Percentiles rank a stretch among this genome's conserved stretches.
Evolutionary conservation across 768 basidiomycete genomes (phyloP).

Genomic region (Suillus subluteus): DNA sequence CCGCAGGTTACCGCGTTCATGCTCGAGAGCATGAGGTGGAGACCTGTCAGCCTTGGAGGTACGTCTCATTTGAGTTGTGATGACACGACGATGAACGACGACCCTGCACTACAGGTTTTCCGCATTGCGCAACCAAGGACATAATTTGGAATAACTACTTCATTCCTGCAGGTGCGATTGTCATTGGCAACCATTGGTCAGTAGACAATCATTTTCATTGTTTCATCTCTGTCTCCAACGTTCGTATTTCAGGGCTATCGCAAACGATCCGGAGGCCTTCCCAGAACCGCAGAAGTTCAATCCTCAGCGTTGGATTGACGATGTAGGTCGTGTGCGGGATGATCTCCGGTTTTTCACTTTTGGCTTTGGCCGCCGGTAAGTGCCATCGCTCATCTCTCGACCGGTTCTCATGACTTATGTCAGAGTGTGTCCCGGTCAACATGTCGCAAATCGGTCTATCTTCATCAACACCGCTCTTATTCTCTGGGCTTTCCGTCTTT

Average conservation of each 20-base stretch:
- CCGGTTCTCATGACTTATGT: neutral
- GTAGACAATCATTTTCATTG: slow-evolving; percentile 5
- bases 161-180: slow-evolving; percentile 44
- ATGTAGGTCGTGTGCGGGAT: slow-evolving; percentile 27
- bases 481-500: slow-evolving; percentile 64
- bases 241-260: slow-evolving; percentile 39
- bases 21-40: slow-evolving; percentile 41
- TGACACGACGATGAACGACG: neutral
- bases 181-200: slow-evolving; percentile 44
- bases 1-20: slow-evolving; percentile 41
- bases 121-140: slow-evolving; percentile 64
- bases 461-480: slow-evolving; percentile 65
- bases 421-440: slow-evolving; percentile 62
- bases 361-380: slow-evolving; percentile 40
- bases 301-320: slow-evolving; percentile 53
- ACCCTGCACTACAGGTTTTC: slow-evolving; percentile 47
- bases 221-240: neutral
- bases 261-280: slow-evolving; percentile 55
- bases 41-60: slow-evolving; percentile 38
- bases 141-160: slow-evolving; percentile 42
- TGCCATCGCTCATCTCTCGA: neutral
- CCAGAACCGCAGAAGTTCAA: slow-evolving; percentile 58
- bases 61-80: neutral
- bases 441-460: slow-evolving; percentile 48
- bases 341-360: slow-evolving; percentile 36